Evolutionary conservation across 331 rosid species (phyloP), one percentile per base, ranked within the genome.

Genomic region (Quercus lobata): DNA sequence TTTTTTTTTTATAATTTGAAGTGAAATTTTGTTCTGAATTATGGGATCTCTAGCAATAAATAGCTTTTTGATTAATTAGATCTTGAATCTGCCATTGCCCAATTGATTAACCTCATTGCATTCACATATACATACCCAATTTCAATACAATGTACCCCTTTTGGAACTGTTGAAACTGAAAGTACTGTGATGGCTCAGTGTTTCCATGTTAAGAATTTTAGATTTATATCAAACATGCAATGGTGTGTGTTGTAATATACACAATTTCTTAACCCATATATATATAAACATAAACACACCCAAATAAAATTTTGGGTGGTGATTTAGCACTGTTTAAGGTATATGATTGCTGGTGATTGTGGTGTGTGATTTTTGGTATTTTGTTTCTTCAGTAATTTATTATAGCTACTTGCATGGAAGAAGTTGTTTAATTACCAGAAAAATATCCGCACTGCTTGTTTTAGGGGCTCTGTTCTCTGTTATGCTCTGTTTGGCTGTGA

Each of bases 31-130:
- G 70, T 71, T 83, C 18, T n/a, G 77, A 76, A 57, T 62, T 76
- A 17, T 41, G 69, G 57, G 84, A 85, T 88, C 82, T 78, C 30
- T 78, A 24, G 72, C 69, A 41, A 74, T 52, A 19, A 35, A 75
- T 65, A 57, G 80, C 83, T 70, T 53, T 72, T 83, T 71, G 81
- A 66, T 72, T 81, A 88, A 66, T 69, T 81, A 88, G 95, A 94
- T 94, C 97, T 92, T 82, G 84, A 46, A 12, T 49, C 55, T 49
- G 18, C 55, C 55, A 14, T 49, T 49, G 55, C 5, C 55, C 55
- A 14, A 49, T 49, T 57, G 69, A 57, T 78, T 71, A 9, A 53
- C 52, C 17, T 61, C 52, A 22, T 18, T 73, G 60, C 80, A 57
- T 76, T 76, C 34, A 57, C 79, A 22, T 60, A 35, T 74, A 27